These are phyloP conservation scores for Musa troglodytarum DNA, from an alignment of 176 grass and related monocot genomes.

Conservation along the genomic window DNA sequence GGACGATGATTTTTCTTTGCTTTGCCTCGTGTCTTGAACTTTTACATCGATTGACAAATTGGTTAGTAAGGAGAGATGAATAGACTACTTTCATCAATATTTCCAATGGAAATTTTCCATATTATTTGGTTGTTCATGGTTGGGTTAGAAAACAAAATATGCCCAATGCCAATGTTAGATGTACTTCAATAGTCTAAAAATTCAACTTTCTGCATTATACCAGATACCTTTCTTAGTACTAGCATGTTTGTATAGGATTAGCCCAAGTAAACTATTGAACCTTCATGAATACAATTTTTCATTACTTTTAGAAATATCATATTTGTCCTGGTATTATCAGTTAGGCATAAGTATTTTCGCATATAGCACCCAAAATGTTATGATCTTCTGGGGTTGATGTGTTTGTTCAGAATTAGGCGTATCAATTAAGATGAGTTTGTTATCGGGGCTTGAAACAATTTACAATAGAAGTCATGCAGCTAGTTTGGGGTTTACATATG, in stretches of 20 bases:
- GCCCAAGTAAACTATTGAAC: not conserved
- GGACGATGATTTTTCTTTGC: not conserved
- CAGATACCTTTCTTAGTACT: not conserved
- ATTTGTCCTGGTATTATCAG: not conserved
- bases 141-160: not conserved
- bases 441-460: too few species aligned
- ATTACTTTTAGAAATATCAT: not conserved
- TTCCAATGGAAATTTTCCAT: too few species aligned
- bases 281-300: not conserved
- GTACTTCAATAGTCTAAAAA: too few species aligned
- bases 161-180: not conserved
- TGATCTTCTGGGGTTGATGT: too few species aligned
- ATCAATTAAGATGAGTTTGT: too few species aligned
- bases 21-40: not conserved
- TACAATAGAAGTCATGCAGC: too few species aligned
- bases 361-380: too few species aligned
- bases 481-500: too few species aligned
- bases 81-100: too few species aligned
- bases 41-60: not conserved
- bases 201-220: not conserved
- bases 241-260: not conserved
- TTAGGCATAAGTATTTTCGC: not conserved
- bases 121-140: not conserved
- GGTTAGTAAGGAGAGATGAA: not conserved
- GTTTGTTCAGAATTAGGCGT: too few species aligned